A percentile compares a stretch with the other conserved stretches of the same genome.
Evolutionary conservation across 192 early-diverging fungal genomes (phyloP).

Genomic region (Geranomyces michiganensis): DNA sequence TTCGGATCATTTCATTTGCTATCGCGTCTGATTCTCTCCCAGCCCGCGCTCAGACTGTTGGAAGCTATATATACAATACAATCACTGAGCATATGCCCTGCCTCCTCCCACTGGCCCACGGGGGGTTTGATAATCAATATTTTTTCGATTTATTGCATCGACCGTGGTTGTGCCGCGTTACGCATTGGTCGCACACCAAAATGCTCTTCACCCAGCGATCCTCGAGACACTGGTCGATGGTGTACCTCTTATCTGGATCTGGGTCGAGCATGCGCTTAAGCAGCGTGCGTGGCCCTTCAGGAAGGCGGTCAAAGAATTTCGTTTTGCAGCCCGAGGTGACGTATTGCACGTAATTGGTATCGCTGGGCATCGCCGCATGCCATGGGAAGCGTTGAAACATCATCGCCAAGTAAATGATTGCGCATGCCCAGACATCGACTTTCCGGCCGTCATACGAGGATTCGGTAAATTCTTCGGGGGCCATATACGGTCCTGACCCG

Average conservation of each 20-base stretch:
- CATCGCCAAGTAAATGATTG: constrained; percentile 48
- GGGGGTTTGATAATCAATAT: too few relatives aligned
- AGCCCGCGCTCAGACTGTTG: too few relatives aligned
- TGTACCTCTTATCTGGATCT: constrained; percentile 18
- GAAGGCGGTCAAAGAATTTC: constrained; percentile 19
- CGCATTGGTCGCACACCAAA: background rate
- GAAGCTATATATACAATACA: too few relatives aligned
- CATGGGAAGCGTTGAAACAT: constrained; percentile 53
- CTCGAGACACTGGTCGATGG: constrained; percentile 26
- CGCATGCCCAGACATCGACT: constrained; percentile 88
- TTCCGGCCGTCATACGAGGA: constrained; percentile 78
- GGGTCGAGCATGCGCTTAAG: constrained; percentile 32
- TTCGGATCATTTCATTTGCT: too few relatives aligned
- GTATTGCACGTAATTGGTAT: constrained; percentile 41
- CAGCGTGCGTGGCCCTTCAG: constrained; percentile 5
- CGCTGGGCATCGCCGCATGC: constrained; percentile 38
- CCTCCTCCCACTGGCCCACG: too few relatives aligned
- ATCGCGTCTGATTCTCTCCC: too few relatives aligned
- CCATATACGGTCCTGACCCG: constrained; percentile 76
- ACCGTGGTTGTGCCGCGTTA: background rate
- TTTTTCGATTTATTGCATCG: constrained; percentile 1
- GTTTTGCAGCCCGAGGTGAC: constrained; percentile 1
- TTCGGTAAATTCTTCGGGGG: constrained; percentile 77
- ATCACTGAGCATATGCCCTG: too few relatives aligned
- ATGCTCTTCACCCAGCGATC: constrained; percentile 31